Percentiles rank a stretch among this genome's conserved stretches.
These are phyloP conservation scores for Dentipellis sp. DNA, from an alignment of 768 basidiomycete species.

Conservation along the genomic window DNA sequence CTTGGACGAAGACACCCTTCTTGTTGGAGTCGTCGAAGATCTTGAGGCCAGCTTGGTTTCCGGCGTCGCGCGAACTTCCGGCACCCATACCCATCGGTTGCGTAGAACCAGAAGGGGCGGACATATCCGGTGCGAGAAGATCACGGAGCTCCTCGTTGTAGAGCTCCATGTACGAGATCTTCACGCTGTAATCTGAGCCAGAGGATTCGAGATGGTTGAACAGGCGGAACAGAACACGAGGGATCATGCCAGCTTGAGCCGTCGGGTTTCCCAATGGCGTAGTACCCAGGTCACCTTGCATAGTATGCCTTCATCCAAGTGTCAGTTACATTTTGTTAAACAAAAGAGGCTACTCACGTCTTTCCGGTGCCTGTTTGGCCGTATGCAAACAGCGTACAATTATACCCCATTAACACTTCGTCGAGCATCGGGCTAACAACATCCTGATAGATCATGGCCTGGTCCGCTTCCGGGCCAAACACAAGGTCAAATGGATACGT, in stretches of 20 bases:
- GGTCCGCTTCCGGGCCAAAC: slow-evolving; percentile 95
- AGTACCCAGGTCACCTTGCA: slow-evolving; percentile 88
- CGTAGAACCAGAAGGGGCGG: slow-evolving; percentile 51
- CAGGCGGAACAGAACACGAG: slow-evolving; percentile 83
- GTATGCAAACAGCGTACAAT: slow-evolving; percentile 96
- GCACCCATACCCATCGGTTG: slow-evolving; percentile 74
- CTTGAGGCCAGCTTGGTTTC: slow-evolving; percentile 52
- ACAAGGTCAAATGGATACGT: slow-evolving; percentile 95
- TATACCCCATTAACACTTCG: slow-evolving; percentile 93
- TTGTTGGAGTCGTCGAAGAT: slow-evolving; percentile 91
- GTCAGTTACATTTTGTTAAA: no score
- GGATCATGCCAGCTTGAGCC: slow-evolving; percentile 89
- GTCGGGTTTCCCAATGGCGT: slow-evolving; percentile 86
- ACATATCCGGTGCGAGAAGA: slow-evolving; percentile 73
- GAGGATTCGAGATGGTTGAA: slow-evolving; percentile 81
- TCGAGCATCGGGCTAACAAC: slow-evolving; percentile 90
- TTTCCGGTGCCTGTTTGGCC: slow-evolving; percentile 99
- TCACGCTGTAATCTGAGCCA: slow-evolving; percentile 80
- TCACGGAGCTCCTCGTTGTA: slow-evolving; percentile 99
- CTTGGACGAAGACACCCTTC: slow-evolving; percentile 88
- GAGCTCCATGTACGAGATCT: slow-evolving; percentile 88
- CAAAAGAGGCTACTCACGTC: slow-evolving; percentile 52
- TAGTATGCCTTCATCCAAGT: slow-evolving; percentile 61
- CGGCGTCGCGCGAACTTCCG: slow-evolving; percentile 33
- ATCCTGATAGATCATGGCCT: slow-evolving; percentile 87